A percentile compares a stretch with the other conserved stretches of the same genome.
Conservation (phyloP, 2,329 filamentous ascomycete species). For the Sclerotinia nivalis region DNA sequence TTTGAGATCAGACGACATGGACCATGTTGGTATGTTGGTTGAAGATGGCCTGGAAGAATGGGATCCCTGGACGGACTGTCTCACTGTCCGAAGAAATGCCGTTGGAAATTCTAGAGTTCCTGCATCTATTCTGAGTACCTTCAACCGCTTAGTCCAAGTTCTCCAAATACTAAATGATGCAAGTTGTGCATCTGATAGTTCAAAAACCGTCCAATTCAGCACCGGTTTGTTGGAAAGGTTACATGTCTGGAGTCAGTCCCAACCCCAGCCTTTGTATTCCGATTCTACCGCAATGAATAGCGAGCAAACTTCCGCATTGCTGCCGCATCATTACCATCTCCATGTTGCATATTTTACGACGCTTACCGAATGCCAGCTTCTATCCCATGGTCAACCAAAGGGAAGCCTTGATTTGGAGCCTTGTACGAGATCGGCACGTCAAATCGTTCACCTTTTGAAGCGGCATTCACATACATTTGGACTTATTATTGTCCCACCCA, state of each 20-base stretch:
- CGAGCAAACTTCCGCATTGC: slow-evolving; percentile 31
- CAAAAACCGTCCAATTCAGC: slow-evolving; percentile 29
- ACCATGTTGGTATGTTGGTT: slow-evolving; percentile 50
- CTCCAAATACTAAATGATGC: slow-evolving; percentile 38
- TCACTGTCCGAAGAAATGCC: slow-evolving; percentile 42
- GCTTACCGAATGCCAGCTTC: slow-evolving; percentile 34
- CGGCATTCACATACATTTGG: slow-evolving; percentile 46
- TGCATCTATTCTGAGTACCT: slow-evolving; percentile 40
- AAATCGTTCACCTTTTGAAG: slow-evolving; percentile 43
- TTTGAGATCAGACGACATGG: slow-evolving; percentile 50
- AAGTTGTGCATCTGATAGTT: slow-evolving; percentile 28
- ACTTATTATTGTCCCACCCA: slow-evolving; percentile 45
- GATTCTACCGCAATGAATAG: slow-evolving; percentile 30
- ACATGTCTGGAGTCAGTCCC: slow-evolving; percentile 34
- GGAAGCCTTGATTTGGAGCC: slow-evolving; percentile 36
- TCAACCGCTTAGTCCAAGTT: slow-evolving; percentile 41
- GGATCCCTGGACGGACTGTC: slow-evolving; percentile 66
- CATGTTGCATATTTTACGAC: slow-evolving; percentile 39
- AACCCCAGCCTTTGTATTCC: slow-evolving; percentile 34
- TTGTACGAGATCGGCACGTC: slow-evolving; percentile 42
- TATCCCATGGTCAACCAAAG: slow-evolving; percentile 29
- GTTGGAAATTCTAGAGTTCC: slow-evolving; percentile 36
- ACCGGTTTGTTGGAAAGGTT: slow-evolving; percentile 35
- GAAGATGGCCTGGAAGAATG: slow-evolving; percentile 73
- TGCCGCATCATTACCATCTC: slow-evolving; percentile 41